Conservation (phyloP, 352 stramenopile genomes). For the Elongisporangium anandrum region DNA sequence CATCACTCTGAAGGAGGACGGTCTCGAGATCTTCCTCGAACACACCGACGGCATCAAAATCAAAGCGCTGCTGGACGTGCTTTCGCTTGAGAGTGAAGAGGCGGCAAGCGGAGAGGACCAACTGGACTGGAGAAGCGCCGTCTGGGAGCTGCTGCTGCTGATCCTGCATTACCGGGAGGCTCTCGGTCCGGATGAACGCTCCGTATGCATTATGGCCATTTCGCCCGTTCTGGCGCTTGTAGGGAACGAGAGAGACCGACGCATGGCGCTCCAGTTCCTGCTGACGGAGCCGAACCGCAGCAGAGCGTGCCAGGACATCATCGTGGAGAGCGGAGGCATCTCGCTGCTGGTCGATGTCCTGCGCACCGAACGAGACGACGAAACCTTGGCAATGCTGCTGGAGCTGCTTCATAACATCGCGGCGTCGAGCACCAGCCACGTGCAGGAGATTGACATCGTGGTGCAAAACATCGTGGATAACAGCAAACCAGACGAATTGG, state of each 20-base stretch:
- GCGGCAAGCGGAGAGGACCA: background rate
- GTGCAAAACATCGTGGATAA: background rate
- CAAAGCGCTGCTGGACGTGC: background rate
- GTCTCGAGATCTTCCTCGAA: background rate
- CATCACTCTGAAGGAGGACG: background rate
- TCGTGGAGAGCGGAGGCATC: background rate
- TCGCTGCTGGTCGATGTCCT: background rate
- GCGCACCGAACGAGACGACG: background rate
- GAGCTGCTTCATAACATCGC: background rate
- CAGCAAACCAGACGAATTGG: background rate
- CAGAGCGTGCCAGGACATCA: background rate
- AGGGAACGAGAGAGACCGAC: background rate
- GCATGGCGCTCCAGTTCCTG: background rate
- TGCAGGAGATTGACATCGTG: background rate
- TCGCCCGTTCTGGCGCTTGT: background rate
- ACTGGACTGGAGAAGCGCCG: background rate
- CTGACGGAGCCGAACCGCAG: background rate
- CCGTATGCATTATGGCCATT: background rate
- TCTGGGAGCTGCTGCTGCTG: background rate
- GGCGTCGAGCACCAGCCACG: background rate
- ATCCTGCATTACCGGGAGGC: background rate
- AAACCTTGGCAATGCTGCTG: background rate
- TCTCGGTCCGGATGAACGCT: background rate
- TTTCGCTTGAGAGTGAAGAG: background rate
- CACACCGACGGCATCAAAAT: background rate